These are phyloP conservation scores for Orychophragmus violaceus DNA, from an alignment of 345 rosid genomes.

Conservation along the genomic window DNA sequence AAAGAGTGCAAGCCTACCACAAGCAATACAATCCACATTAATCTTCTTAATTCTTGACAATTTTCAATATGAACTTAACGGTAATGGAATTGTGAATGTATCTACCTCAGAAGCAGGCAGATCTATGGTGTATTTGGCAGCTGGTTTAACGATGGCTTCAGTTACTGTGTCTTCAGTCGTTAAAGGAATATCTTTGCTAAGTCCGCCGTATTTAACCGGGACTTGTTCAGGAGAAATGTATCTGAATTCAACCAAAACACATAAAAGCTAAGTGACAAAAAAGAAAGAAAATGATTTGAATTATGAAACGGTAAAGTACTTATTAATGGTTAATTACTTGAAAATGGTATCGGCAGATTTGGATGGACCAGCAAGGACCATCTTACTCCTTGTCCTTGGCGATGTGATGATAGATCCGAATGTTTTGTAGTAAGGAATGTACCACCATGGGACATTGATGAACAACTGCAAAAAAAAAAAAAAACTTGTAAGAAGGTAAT, in stretches of 20 bases:
- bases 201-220: constrained; percentile 60
- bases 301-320: neutral
- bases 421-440: constrained; percentile 70
- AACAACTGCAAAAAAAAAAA: constrained; percentile 45
- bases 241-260: constrained; percentile 31
- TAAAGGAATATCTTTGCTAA: constrained; percentile 49
- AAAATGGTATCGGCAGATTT: constrained; percentile 74
- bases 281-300: neutral
- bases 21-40: constrained; percentile 5
- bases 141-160: constrained; percentile 55
- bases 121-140: constrained; percentile 57
- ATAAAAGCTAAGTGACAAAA: neutral
- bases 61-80: neutral
- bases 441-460: constrained; percentile 99
- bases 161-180: constrained; percentile 44
- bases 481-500: neutral
- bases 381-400: constrained; percentile 91
- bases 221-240: constrained; percentile 63
- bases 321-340: constrained; percentile 39
- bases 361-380: constrained; percentile 77
- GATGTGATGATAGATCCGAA: constrained; percentile 73
- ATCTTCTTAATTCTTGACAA: neutral
- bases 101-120: constrained; percentile 63
- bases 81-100: neutral
- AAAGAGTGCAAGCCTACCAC: constrained; percentile 44